A percentile compares a stretch with the other conserved stretches of the same genome.
These are phyloP conservation scores for Draba incana DNA, from an alignment of 345 rosid species.

Conservation along the genomic window DNA sequence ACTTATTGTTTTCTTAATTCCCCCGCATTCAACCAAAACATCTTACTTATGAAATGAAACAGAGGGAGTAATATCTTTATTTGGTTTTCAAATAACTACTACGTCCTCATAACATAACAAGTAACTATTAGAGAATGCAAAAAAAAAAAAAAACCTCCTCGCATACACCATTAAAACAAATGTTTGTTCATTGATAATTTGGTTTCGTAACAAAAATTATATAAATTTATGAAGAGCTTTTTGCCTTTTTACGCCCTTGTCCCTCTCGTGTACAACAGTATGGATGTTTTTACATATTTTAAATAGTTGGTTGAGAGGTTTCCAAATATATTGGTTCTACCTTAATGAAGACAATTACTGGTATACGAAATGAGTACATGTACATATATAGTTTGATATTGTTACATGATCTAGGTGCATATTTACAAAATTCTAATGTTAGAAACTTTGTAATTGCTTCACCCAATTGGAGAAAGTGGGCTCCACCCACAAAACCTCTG, in stretches of 20 bases:
- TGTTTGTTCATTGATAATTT: slow-evolving; percentile 3
- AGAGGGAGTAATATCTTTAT: no score
- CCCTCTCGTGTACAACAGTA: slow-evolving; percentile 1
- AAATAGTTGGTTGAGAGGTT: slow-evolving; percentile 3
- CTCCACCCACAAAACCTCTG: slow-evolving; percentile 16
- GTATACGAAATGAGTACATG: slow-evolving; percentile 12
- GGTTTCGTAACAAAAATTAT: background rate
- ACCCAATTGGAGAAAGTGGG: slow-evolving; percentile 34
- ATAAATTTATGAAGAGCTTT: background rate
- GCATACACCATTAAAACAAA: background rate
- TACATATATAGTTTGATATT: background rate
- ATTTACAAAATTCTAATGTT: slow-evolving; percentile 28
- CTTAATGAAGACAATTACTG: slow-evolving; percentile 23
- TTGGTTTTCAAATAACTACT: no score
- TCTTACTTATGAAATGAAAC: no score
- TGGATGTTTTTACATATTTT: background rate
- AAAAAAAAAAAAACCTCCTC: background rate
- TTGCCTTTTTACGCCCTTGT: slow-evolving; percentile 8
- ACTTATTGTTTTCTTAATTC: no score
- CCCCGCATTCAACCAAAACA: no score
- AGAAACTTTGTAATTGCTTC: slow-evolving; percentile 26
- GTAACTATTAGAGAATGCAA: background rate
- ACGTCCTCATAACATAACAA: background rate
- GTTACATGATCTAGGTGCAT: slow-evolving; percentile 23
- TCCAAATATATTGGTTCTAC: slow-evolving; percentile 3